A percentile compares a stretch with the other conserved stretches of the same genome.
phyloP scores from a whole-genome alignment of 139 green algal genomes.

The Tetradesmus obliquus region DNA sequence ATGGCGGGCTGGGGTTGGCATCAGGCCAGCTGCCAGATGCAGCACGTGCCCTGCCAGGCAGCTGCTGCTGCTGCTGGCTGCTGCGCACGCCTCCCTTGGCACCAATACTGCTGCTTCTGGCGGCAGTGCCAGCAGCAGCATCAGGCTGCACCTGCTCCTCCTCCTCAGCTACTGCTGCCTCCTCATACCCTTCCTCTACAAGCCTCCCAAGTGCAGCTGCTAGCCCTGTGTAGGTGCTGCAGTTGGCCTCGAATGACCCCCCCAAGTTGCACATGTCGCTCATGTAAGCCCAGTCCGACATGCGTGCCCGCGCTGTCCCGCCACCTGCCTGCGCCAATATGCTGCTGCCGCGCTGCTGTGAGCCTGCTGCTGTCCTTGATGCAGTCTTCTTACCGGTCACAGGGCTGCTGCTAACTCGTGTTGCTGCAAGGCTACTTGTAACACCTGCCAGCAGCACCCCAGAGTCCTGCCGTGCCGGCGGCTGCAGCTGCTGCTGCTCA shows the following conservation, averaged over 20 bases:
- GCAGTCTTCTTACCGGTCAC: background rate
- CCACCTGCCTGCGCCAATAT: background rate
- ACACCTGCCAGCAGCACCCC: background rate
- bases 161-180: background rate
- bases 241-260: conserved; percentile 1
- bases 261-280: conserved; percentile 37
- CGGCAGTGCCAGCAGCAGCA: background rate
- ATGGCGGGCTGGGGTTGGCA: conserved; percentile 8
- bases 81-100: background rate
- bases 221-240: background rate
- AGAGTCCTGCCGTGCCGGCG: conserved; percentile 10
- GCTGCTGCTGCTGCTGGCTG: conserved; percentile 8
- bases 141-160: background rate
- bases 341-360: background rate
- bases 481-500: background rate
- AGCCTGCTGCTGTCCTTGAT: background rate
- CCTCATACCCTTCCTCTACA: background rate
- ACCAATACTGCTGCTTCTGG: background rate
- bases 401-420: background rate
- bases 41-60: background rate
- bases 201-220: background rate
- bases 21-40: conserved; percentile 37
- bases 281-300: conserved; percentile 39
- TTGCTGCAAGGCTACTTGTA: background rate
- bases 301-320: background rate